Conservation (phyloP, 441 rosid genomes). For the Populus trichocarpa region DNA sequence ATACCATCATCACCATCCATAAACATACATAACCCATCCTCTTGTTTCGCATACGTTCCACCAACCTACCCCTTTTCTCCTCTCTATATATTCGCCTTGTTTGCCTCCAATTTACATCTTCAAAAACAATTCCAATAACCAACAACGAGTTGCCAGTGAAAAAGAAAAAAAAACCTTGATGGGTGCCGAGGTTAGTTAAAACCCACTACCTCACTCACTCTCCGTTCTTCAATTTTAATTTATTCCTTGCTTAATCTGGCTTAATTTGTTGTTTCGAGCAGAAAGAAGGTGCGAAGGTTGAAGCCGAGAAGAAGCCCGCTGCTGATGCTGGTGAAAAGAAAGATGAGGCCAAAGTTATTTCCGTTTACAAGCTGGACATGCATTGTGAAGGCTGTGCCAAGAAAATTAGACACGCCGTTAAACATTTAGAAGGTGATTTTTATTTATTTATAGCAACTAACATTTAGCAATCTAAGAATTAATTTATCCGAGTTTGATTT, state of each 20-base stretch:
- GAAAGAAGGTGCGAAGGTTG: slow-evolving; percentile 47
- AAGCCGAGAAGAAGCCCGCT: slow-evolving; percentile 54
- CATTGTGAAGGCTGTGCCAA: slow-evolving; percentile 94
- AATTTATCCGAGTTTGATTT: not conserved
- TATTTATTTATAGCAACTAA: not conserved
- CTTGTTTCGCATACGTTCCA: not conserved
- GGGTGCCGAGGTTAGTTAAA: slow-evolving; percentile 65
- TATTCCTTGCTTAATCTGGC: not conserved
- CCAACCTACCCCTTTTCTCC: not conserved
- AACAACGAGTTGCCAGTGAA: no score
- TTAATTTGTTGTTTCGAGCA: slow-evolving; percentile 22
- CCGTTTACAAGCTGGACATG: slow-evolving; percentile 76
- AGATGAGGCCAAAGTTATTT: slow-evolving; percentile 43
- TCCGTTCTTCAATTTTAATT: not conserved
- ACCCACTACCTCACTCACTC: not conserved
- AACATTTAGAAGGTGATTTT: slow-evolving; percentile 46
- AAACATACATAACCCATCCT: not conserved
- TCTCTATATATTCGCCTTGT: slow-evolving; percentile 31
- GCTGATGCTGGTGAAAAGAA: slow-evolving; percentile 38
- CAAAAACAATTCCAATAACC: slow-evolving; percentile 16
- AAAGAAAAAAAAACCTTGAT: slow-evolving; percentile 20
- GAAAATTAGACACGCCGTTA: slow-evolving; percentile 57
- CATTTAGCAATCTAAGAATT: not conserved
- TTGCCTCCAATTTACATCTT: slow-evolving; percentile 17
- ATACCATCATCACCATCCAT: slow-evolving; percentile 8